These are phyloP conservation scores for Hypericum androsaemum DNA, from an alignment of 345 rosid genomes.

Conservation along the genomic window DNA sequence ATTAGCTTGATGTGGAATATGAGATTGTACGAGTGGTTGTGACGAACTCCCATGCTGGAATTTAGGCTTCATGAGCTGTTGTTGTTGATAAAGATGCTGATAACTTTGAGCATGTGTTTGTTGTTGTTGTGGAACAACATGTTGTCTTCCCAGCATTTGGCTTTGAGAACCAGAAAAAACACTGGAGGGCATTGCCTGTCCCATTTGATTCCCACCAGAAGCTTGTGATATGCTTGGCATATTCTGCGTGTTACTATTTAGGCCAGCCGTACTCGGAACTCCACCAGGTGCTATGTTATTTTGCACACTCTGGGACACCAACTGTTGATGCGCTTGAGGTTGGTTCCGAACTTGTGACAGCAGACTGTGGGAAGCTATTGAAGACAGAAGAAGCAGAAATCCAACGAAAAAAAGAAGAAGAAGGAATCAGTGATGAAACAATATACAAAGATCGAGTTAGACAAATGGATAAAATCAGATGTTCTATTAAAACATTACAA, in stretches of 20 bases:
- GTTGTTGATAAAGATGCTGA: slow-evolving; percentile 52
- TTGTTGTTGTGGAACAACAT: slow-evolving; percentile 52
- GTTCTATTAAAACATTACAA: too few species aligned
- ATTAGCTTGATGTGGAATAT: slow-evolving; percentile 47
- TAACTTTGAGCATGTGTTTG: slow-evolving; percentile 62
- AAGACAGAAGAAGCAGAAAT: slow-evolving; percentile 12
- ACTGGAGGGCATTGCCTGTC: slow-evolving; percentile 43
- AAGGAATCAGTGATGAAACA: not conserved
- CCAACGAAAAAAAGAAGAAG: slow-evolving; percentile 25
- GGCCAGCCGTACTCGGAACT: slow-evolving; percentile 60
- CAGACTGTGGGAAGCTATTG: slow-evolving; percentile 39
- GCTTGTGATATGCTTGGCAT: slow-evolving; percentile 56
- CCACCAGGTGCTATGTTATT: slow-evolving; percentile 45
- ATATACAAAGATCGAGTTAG: too few species aligned
- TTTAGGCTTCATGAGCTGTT: slow-evolving; percentile 58
- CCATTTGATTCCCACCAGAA: slow-evolving; percentile 46
- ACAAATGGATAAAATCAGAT: too few species aligned
- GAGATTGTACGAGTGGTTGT: slow-evolving; percentile 56
- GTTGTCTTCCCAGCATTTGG: slow-evolving; percentile 59
- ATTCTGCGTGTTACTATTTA: slow-evolving; percentile 60
- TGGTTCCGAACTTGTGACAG: slow-evolving; percentile 50
- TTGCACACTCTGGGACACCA: slow-evolving; percentile 55
- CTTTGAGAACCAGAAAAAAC: slow-evolving; percentile 54
- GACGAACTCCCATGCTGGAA: slow-evolving; percentile 56
- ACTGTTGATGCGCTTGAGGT: slow-evolving; percentile 58